Base-by-base conservation (phyloP, 1,284 basidiomycete species). In the Laetiporus sulphureus region DNA sequence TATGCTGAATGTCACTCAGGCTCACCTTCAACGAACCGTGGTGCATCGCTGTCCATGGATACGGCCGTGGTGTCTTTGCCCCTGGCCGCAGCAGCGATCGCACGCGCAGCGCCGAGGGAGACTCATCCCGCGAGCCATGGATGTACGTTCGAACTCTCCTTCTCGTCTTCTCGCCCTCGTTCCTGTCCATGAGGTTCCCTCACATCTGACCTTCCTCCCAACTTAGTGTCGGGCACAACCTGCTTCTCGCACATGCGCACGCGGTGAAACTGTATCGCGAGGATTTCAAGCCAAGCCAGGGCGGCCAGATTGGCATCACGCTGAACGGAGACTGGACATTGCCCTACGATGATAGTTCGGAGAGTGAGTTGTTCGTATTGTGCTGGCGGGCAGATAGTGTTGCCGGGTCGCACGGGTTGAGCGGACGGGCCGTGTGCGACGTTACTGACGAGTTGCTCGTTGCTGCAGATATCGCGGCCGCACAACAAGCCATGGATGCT, bases 1-100 rank as follows among this genome's bases (percentile, higher is more conserved):
- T 4, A 20, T 16, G 25, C n/a, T 42, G 41, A 33, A 15, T 15
- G 19, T 36, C 35, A 79, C n/a, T n/a, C n/a, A n/a, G 78, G 79
- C 65, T 81, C 34, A 83, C 79, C 0, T 62, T 83, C 59, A 87
- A 87, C 58, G 83, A 88, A 64, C 83, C 82, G 1, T 86, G 78
- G 79, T 80, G 77, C 51, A 67, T 81, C 41, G 72, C 83, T n/a
- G 68, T 78, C 36, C 70, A 83, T 24, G 84, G 85, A 2, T 80
- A 83, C 53, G 77, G 75, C 20, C 67, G 73, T 32, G 82, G 78
- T 20, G 67, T 75, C 3, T 82, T 82, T 50, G 80, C 81, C 1
- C 79, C 80, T n/a, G 80, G 83, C 20, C 69, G 79, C 42, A 77
- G 76, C 41, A 81, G 75, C 56, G 69, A 83, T 57, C 71, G 79